Base-by-base conservation (phyloP, 495 filamentous ascomycete species). In the Articulospora tetracladia region DNA sequence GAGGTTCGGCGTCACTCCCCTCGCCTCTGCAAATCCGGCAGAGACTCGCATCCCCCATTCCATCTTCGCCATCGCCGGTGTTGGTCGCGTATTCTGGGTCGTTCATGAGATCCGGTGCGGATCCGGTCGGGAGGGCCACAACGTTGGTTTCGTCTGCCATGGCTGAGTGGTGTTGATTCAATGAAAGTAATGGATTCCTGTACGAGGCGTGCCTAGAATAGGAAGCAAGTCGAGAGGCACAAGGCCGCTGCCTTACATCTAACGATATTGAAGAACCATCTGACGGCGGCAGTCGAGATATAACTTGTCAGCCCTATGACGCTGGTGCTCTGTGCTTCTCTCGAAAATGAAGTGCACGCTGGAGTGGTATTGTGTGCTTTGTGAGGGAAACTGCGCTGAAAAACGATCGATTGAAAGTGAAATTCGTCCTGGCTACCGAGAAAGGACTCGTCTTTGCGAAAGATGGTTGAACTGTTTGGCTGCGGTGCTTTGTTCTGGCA, bases 11-110 rank as follows among this genome's bases (percentile, higher is more conserved):
- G n/a, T 80, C 70, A 0, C 87, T 88, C 23, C 82, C 91, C 73
- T 98, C 95, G 17, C 91, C 91, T 60, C 96, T 82, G 73, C 94
- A 99, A 75, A 99, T 98, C 49, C 94, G 84, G 73, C 94, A 99
- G 23, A 91, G 95, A 68, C 96, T 92, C 27, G 82, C 75, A 58
- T 89, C 86, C 15, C 61, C 61, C 25, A 30, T 58, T 34, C 65
- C 67, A 61, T 67, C 67, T 39, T 67, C 67, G 0, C 48, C 58
- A 25, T 47, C 58, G 2, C 30, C 53, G 19, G 54, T 59, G 39
- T 74, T 75, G 1, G 70, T 69, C 17, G 66, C 76, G 64, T 79
- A 85, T 55, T 80, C 72, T 41, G 82, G 78, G 62, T 88, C 85
- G 73, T 88, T 88, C 86, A 87, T 88, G 57, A 87, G 57, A 65